Conservation (phyloP, 2,329 filamentous ascomycete species). For the Ceratocystis ficicola region DNA sequence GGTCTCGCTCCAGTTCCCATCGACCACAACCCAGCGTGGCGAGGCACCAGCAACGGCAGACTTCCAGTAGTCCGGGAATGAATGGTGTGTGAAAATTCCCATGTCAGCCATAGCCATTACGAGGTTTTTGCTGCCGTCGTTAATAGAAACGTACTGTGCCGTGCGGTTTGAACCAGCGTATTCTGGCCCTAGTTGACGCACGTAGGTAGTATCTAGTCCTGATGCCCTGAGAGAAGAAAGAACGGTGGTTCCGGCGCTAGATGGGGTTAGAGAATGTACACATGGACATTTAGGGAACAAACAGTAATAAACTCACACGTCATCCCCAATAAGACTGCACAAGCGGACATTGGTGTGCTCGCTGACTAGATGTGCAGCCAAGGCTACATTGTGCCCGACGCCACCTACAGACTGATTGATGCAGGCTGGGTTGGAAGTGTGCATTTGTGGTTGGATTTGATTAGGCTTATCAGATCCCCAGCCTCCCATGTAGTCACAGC, state of each 20-base stretch:
- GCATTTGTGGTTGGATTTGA: constrained; percentile 38
- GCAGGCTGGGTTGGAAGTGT: constrained; percentile 75
- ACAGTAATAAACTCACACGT: constrained; percentile 41
- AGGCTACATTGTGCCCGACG: constrained; percentile 82
- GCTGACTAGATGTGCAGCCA: constrained; percentile 61
- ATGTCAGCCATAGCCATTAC: constrained; percentile 95
- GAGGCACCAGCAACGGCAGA: constrained; percentile 43
- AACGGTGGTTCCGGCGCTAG: constrained; percentile 59
- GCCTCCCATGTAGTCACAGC: constrained; percentile 54
- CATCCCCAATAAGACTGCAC: constrained; percentile 70
- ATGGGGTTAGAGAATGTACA: constrained; percentile 13
- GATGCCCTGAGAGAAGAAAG: constrained; percentile 51
- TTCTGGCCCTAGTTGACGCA: constrained; percentile 44
- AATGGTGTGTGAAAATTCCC: constrained; percentile 57
- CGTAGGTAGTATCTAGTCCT: constrained; percentile 51
- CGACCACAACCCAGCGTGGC: constrained; percentile 70
- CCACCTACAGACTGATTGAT: constrained; percentile 80
- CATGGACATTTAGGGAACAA: not conserved
- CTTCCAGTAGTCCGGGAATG: constrained; percentile 46
- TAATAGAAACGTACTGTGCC: constrained; percentile 84
- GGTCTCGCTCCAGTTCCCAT: constrained; percentile 68
- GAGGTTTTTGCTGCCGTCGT: constrained; percentile 70
- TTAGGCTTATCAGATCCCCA: constrained; percentile 25
- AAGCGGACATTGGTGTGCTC: constrained; percentile 52
- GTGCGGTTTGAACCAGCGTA: constrained; percentile 50